phyloP scores from a whole-genome alignment of 805 yeast species.

The Nakazawaea peltata region DNA sequence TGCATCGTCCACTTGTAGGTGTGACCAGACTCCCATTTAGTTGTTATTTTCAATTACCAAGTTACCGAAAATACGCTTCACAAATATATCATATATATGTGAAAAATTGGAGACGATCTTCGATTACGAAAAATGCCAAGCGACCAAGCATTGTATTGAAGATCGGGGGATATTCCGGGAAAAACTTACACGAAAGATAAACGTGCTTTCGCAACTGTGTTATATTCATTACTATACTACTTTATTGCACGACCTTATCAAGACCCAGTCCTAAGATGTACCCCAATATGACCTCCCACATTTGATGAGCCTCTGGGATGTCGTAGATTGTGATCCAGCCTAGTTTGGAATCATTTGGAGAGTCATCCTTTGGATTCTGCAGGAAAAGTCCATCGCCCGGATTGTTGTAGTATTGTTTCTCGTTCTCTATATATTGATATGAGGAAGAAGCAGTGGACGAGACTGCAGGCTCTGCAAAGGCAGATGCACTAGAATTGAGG shows the following conservation, averaged over 20 bases:
- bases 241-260: slow-evolving; percentile 25
- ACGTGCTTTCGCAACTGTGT: no score
- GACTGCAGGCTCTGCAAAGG: not conserved
- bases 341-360: slow-evolving; percentile 49
- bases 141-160: no score
- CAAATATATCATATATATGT: no score
- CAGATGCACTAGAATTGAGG: slow-evolving; percentile 1
- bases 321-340: slow-evolving; percentile 64
- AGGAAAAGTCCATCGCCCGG: slow-evolving; percentile 51
- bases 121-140: no score
- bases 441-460: no score
- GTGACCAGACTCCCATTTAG: slow-evolving; percentile 3
- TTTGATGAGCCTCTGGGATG: slow-evolving; percentile 42
- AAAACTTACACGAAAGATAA: no score
- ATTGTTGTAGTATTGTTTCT: slow-evolving; percentile 28
- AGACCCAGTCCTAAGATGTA: slow-evolving; percentile 44
- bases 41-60: not conserved
- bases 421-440: slow-evolving; percentile 11
- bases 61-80: no score
- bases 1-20: slow-evolving; percentile 29
- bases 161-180: no score
- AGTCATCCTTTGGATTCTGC: slow-evolving; percentile 47
- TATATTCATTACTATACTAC: no score
- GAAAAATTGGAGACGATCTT: no score
- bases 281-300: slow-evolving; percentile 49